Evolutionary conservation across 2,329 filamentous ascomycete species (phyloP).

Genomic region (Hypoxylon sp.): DNA sequence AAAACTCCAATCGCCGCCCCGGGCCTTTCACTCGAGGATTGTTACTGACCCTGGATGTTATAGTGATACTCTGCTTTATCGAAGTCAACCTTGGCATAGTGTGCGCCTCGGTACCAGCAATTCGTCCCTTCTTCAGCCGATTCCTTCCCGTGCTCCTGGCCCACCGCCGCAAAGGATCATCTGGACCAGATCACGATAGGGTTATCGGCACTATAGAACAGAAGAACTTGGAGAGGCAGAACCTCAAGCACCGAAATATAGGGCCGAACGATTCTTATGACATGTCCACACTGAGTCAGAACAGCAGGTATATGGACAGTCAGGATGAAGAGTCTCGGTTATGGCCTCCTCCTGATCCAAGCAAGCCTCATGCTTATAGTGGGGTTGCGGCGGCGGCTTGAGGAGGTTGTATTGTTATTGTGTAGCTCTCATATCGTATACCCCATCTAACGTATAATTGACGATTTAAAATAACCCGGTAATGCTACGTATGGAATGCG

Average conservation of each 20-base stretch:
- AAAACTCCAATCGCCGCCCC: not conserved
- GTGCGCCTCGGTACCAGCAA: constrained; percentile 39
- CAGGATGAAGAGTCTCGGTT: constrained; percentile 37
- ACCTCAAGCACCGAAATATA: constrained; percentile 35
- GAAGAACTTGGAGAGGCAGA: constrained; percentile 34
- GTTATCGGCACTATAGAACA: constrained; percentile 34
- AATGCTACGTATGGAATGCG: not conserved
- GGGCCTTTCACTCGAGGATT: not conserved
- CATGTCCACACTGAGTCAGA: constrained; percentile 22
- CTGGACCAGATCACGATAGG: constrained; percentile 15
- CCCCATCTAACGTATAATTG: not conserved
- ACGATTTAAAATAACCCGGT: not conserved
- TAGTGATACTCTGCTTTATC: constrained; percentile 44
- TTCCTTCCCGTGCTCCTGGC: constrained; percentile 32
- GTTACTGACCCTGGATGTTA: constrained; percentile 9
- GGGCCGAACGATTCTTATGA: constrained; percentile 26
- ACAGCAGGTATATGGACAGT: constrained; percentile 21
- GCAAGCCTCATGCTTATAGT: constrained; percentile 4
- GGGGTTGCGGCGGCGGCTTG: not conserved
- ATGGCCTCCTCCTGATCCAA: constrained; percentile 24
- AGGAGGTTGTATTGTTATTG: constrained; percentile 2
- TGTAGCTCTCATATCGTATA: constrained; percentile 12
- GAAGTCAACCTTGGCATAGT: constrained; percentile 44
- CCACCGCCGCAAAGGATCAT: constrained; percentile 23
- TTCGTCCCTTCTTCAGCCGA: constrained; percentile 43